A percentile compares a stretch with the other conserved stretches of the same genome.
phyloP scores from a whole-genome alignment of 1,284 basidiomycete species.

The Ceratobasidium papillatum region DNA sequence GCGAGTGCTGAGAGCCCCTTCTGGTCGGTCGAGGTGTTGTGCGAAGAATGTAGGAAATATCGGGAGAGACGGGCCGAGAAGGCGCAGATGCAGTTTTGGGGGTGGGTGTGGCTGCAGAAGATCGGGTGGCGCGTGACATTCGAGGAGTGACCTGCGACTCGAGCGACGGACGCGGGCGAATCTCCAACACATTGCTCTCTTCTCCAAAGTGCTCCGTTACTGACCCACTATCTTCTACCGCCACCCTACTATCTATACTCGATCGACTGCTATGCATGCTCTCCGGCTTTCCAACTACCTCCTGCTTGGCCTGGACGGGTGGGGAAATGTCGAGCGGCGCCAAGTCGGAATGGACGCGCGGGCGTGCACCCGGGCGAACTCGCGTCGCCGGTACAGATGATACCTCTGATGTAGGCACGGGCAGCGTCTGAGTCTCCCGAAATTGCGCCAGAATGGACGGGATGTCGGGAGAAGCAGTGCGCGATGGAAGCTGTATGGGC shows the following conservation, averaged over 20 bases:
- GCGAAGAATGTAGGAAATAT: conserved; percentile 27
- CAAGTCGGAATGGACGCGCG: conserved; percentile 19
- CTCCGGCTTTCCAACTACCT: background rate
- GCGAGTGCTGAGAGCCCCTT: background rate
- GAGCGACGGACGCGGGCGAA: conserved; percentile 6
- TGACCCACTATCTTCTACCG: background rate
- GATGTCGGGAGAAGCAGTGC: conserved; percentile 4
- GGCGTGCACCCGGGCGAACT: conserved; percentile 2
- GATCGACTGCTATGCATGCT: background rate
- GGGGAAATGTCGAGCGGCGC: background rate
- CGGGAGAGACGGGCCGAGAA: conserved; percentile 17
- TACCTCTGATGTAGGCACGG: background rate
- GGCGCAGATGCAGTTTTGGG: background rate
- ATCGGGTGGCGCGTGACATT: background rate
- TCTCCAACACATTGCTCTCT: conserved; percentile 5
- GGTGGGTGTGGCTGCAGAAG: background rate
- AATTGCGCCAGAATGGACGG: conserved; percentile 17
- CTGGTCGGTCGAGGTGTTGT: conserved; percentile 24
- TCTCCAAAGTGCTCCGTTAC: background rate
- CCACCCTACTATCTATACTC: conserved; percentile 20
- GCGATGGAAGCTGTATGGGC: background rate
- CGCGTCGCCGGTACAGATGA: conserved; percentile 6
- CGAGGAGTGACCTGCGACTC: conserved; percentile 24
- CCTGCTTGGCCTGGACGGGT: background rate
- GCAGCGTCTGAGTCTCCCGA: background rate